Conservation (phyloP, 2,329 filamentous ascomycete species). For the Ceratocystis diversiconidia region DNA sequence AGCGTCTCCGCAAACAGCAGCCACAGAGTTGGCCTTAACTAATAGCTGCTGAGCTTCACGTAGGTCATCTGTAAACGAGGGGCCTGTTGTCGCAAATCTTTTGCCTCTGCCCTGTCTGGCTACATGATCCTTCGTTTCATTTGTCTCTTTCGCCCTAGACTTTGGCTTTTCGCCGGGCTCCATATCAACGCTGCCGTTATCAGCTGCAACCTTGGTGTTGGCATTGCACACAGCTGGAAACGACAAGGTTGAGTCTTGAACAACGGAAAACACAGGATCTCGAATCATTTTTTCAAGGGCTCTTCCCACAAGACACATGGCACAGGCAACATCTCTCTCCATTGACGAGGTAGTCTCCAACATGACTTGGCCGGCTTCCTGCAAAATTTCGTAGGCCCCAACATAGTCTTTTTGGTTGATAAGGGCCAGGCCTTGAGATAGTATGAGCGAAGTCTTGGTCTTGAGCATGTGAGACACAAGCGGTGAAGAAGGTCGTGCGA, state of each 20-base stretch:
- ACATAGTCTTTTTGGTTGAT: constrained; percentile 41
- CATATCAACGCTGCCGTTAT: constrained; percentile 1
- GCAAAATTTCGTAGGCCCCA: constrained; percentile 42
- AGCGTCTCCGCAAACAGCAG: constrained; percentile 40
- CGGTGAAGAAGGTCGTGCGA: not conserved
- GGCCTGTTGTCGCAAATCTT: constrained; percentile 18
- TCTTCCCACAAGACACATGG: constrained; percentile 52
- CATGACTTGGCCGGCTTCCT: constrained; percentile 29
- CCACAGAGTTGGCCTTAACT: constrained; percentile 46
- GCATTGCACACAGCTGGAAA: constrained; percentile 51
- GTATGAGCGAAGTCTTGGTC: constrained; percentile 24
- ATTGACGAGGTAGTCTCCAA: constrained; percentile 24
- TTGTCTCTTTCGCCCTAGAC: constrained; percentile 13
- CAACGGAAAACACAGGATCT: constrained; percentile 74
- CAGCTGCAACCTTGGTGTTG: constrained; percentile 13
- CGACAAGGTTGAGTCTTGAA: constrained; percentile 86
- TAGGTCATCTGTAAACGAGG: constrained; percentile 44
- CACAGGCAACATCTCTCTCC: constrained; percentile 47
- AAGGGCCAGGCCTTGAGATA: constrained; percentile 31
- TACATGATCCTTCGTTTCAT: constrained; percentile 16
- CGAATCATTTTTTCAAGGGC: constrained; percentile 58
- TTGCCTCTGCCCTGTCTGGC: not conserved
- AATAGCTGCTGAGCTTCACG: constrained; percentile 52
- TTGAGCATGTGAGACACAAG: constrained; percentile 23
- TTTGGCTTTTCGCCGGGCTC: constrained; percentile 5